Evolutionary conservation across 176 grass and related monocot species (phyloP), one percentile per base, ranked within the genome.

Genomic region (Oryza officinalis): DNA sequence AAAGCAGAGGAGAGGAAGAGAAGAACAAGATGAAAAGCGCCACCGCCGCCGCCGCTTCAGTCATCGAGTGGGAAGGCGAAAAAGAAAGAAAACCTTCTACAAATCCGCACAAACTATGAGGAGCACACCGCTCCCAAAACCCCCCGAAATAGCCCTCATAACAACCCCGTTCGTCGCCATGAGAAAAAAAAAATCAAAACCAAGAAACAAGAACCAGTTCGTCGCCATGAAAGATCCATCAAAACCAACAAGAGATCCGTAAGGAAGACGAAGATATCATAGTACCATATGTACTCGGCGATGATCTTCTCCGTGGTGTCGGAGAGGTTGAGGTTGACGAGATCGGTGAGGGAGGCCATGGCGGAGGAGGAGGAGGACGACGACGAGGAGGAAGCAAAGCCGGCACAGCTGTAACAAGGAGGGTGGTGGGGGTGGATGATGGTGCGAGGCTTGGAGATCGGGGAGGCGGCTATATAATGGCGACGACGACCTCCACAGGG

Each of bases 251-350:
- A 23, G 64, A 65, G 71, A 80, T 80, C 27, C 11, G 5, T 15
- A 35, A 57, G 57, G 23, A 46, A 64, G 22, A 44, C 8, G 52
- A 57, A 2, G 22, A 31, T 12, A 23, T 13, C 4, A 44, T 60
- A 23, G 47, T 80, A 98, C 96, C 96, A 98, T 94, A 98, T 95
- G 86, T 98, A 98, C 91, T 98, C 96, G 20, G 91, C 96, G 79
- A 98, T 96, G 89, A 98, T 96, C 91, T 98, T 94, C 45, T 96
- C 91, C 10, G 96, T 94, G 83, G 87, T 50, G 61, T 81, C 93
- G 67, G 77, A 69, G 77, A 98, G 93, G 87, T 92, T 68, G 54
- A 98, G 91, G 73, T 98, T 98, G 87, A 98, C 6, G 60, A 98
- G 93, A 90, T 98, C 96, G 78, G 93, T 90, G 89, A 98, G 96